Evolutionary conservation across 169 alveolate species (phyloP), one percentile per base, ranked within the genome.

Genomic region (Cryptosporidium sp.): DNA sequence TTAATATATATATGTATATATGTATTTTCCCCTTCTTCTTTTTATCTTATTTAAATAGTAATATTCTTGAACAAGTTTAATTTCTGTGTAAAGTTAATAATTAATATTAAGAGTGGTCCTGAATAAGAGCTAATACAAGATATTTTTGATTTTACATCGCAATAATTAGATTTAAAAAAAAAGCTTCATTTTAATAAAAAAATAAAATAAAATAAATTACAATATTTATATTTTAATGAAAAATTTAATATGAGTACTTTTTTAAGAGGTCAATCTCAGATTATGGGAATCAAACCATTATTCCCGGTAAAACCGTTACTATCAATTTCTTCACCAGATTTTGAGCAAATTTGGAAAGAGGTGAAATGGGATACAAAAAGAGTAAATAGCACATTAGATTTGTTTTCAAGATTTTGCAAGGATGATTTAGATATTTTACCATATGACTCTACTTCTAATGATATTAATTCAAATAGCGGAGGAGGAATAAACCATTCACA

Each of bases 261-360:
- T 39, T 29, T 33, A 42, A 73, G 37, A 58, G 35, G 72, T 9
- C 72, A 60, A 39, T 73, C 86, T 53, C 70, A 73, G 26, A 42
- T 73, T 23, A 33, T 37, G 14, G 52, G 60, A 26, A 16, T 73
- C 6, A 70, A 16, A 44, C 65, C 65, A 23, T 3, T 18, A 44
- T 42, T 42, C 21, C 67, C 31, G n/a, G 37, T 29, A 33, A 39
- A 4, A 23, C 80, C 89, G 29, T 33, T 80, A 23, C 31, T 80
- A 16, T 62, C 75, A 21, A 58, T 80, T 60, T 42, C 89, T 3
- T 65, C 80, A 5, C 21, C 48, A 16, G 89, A 80, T 18, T 80
- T 62, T 80, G 89, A 80, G 26, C 69, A 80, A 26, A 45, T 80
- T 26, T 80, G 89, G 89, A 80, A 37, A 39, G 89, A 80, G 31